Percentiles rank a stretch among this genome's conserved stretches.
phyloP scores from a whole-genome alignment of 2,329 filamentous ascomycete genomes.

The Talaromyces verruculosus region DNA sequence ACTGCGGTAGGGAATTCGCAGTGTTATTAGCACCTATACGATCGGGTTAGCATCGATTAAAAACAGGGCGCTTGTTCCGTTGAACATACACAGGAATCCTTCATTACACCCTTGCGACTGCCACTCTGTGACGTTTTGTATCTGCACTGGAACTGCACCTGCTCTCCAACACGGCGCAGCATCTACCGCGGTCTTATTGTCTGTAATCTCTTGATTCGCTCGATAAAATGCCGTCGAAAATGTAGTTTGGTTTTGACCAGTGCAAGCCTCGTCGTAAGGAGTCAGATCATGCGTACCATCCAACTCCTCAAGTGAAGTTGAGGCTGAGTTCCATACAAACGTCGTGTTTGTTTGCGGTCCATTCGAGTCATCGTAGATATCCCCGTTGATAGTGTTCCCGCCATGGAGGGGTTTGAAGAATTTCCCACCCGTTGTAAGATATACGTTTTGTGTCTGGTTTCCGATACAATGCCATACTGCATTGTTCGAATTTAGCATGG shows the following conservation, averaged over 20 bases:
- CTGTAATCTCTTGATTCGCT: slow-evolving; percentile 8
- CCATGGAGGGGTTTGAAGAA: slow-evolving; percentile 11
- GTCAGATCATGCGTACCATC: neutral
- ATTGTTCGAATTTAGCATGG: neutral
- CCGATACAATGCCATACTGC: slow-evolving; percentile 18
- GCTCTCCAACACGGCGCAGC: slow-evolving; percentile 15
- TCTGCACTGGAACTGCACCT: slow-evolving; percentile 1
- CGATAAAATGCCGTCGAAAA: slow-evolving; percentile 16
- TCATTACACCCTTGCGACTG: slow-evolving; percentile 10
- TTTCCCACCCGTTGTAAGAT: slow-evolving; percentile 5
- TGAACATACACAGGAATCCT: slow-evolving; percentile 5
- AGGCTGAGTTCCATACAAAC: slow-evolving; percentile 3
- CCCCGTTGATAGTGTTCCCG: neutral
- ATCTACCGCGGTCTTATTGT: slow-evolving; percentile 3
- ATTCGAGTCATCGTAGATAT: slow-evolving; percentile 4
- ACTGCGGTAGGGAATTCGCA: slow-evolving; percentile 16
- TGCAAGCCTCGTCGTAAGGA: slow-evolving; percentile 13
- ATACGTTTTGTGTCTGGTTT: slow-evolving; percentile 13
- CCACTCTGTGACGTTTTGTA: slow-evolving; percentile 17
- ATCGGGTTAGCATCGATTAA: neutral
- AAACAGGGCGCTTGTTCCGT: neutral
- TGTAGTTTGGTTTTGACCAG: slow-evolving; percentile 10
- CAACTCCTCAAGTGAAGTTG: neutral
- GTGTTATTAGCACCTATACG: slow-evolving; percentile 15
- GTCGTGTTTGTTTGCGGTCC: neutral